Evolutionary conservation across 805 yeast genomes (phyloP), one percentile per base, ranked within the genome.

Genomic region (Wickerhamomyces alni): DNA sequence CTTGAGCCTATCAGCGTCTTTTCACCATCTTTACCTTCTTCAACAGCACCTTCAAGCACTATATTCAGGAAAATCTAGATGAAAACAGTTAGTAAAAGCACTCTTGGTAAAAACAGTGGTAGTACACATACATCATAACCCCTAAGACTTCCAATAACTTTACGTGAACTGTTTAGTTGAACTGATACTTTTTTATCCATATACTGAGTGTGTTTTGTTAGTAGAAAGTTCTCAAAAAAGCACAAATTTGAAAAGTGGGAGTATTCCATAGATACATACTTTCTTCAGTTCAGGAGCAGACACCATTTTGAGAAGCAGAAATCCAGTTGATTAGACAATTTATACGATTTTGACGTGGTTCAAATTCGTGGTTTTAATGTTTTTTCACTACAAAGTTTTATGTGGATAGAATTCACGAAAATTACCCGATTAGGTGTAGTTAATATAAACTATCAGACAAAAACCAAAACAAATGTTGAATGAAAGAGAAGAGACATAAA

Each of bases 91-190:
- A 36, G 37, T 30, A 18, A 10, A 2, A 15, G 33, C 8, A 15
- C 33, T 10, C 8, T 10, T 9, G 13, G 13, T 16, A 7, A n/a
- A n/a, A n/a, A 16, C 2, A 8, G 5, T 11, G 17, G n/a, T 8
- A 7, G 24, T 21, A 15, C 51, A 57, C 42, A 51, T 21, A 78
- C 75, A 57, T 91, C 98, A 58, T 79, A 91, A 2, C 98, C 98
- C 51, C 86, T 69, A 39, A 91, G 70, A 11, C 75, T 74, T 2
- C 98, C 98, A n/a, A 76, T 74, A 1, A 91, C 76, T 49, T 74
- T 75, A 37, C 97, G 70, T 12, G 83, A 65, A 2, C 95, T 94
- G 58, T 87, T 87, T 43, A 91, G 69, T 47, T 82, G 84, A 15
- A 91, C 66, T 12, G 78, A 68, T 21, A 91, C 70, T 52, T 77